Conservation (phyloP, 1,139 yeast species). For the Hyphopichia khmerensis region DNA sequence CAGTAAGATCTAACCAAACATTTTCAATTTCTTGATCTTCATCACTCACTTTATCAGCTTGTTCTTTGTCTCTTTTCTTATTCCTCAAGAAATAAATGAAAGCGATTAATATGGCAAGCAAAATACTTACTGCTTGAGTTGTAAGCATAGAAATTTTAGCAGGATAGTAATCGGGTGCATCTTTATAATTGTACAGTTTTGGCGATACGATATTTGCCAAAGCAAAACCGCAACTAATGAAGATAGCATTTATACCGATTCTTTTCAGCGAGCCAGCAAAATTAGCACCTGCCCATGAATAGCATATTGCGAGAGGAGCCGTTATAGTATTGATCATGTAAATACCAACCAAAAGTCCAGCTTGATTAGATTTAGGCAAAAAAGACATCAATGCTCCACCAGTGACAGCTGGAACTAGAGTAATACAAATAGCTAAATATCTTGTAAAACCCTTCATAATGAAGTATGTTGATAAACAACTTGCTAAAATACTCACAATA, state of each 20-base stretch:
- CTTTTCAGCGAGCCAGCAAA: conserved; percentile 14
- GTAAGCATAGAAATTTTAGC: conserved; percentile 9
- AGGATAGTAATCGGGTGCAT: conserved; percentile 5
- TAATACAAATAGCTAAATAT: conserved; percentile 14
- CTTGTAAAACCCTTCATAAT: conserved; percentile 16
- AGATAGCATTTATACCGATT: conserved; percentile 8
- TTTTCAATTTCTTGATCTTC: conserved; percentile 8
- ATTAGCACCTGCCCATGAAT: conserved; percentile 14
- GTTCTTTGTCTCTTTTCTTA: conserved; percentile 5
- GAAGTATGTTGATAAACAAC: conserved; percentile 10
- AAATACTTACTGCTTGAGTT: conserved; percentile 4
- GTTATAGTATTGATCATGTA: conserved; percentile 13
- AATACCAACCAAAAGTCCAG: conserved; percentile 17
- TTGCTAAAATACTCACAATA: conserved; percentile 3
- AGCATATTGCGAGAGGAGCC: conserved; percentile 13
- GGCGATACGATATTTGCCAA: conserved; percentile 2
- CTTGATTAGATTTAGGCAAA: conserved; percentile 4
- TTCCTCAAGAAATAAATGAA: conserved; percentile 9
- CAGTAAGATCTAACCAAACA: conserved; percentile 13
- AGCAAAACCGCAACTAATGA: conserved; percentile 15
- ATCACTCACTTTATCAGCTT: neutral
- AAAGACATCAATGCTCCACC: conserved; percentile 7
- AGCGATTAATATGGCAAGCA: conserved; percentile 8
- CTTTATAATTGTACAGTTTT: neutral
- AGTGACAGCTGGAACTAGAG: conserved; percentile 7